phyloP scores from a whole-genome alignment of 2,329 filamentous ascomycete species.

The Neurospora crassa region DNA sequence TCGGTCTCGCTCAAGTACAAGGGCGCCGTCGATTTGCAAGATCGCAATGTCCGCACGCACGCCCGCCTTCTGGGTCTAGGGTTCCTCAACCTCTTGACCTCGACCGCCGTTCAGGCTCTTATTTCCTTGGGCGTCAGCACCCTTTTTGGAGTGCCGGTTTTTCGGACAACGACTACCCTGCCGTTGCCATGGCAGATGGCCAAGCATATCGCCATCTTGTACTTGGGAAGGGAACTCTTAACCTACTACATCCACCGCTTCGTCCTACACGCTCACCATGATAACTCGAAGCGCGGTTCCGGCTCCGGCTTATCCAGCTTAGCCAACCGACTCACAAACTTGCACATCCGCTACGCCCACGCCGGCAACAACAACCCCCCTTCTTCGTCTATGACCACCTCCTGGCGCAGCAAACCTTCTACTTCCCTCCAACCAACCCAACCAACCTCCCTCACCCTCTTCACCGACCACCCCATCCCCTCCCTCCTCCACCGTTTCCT shows the following conservation, averaged over 20 bases:
- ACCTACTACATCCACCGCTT: conserved; percentile 68
- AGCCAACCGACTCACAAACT: conserved; percentile 26
- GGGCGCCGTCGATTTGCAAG: conserved; percentile 40
- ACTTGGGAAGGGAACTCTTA: conserved; percentile 44
- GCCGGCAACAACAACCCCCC: conserved; percentile 40
- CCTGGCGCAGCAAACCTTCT: not conserved
- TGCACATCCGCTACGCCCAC: conserved; percentile 41
- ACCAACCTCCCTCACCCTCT: conserved; percentile 37
- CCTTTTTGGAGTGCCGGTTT: conserved; percentile 30
- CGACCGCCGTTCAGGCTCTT: conserved; percentile 33
- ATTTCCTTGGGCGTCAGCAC: conserved; percentile 28
- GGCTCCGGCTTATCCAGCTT: conserved; percentile 11
- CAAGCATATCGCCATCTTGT: conserved; percentile 36
- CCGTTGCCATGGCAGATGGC: conserved; percentile 44
- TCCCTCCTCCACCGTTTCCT: conserved; percentile 54
- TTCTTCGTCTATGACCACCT: conserved; percentile 25
- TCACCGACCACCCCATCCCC: conserved; percentile 59
- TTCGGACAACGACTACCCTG: conserved; percentile 32
- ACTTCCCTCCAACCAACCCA: not conserved
- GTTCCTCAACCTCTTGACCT: conserved; percentile 34
- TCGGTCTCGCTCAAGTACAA: conserved; percentile 60
- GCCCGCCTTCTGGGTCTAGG: conserved; percentile 29
- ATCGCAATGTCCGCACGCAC: conserved; percentile 28
- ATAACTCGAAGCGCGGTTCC: not conserved
- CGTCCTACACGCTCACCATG: conserved; percentile 46